Conservation (phyloP, 2,329 filamentous ascomycete species). For the Harringtonia aguacate region DNA sequence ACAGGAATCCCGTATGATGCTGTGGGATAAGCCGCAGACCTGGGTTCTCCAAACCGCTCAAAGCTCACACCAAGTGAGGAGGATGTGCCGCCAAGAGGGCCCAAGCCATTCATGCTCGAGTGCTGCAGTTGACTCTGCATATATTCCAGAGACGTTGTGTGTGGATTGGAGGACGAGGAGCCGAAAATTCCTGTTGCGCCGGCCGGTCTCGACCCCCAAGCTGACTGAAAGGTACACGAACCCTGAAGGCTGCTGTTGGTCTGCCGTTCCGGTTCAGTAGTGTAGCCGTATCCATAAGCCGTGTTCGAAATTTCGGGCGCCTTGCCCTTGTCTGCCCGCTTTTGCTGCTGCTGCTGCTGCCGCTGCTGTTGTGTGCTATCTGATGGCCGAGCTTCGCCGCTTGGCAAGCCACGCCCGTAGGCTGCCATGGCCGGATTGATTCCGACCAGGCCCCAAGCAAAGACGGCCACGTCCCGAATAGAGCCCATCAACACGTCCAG, state of each 20-base stretch:
- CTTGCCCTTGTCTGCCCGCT: slow-evolving; percentile 4
- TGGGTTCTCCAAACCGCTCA: neutral
- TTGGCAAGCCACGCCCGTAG: slow-evolving; percentile 50
- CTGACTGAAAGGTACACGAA: neutral
- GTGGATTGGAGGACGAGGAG: neutral
- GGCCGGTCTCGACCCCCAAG: neutral
- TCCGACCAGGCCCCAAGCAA: slow-evolving; percentile 71
- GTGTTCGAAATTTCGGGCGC: neutral
- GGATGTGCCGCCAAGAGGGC: neutral
- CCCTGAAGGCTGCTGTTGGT: neutral
- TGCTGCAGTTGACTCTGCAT: neutral
- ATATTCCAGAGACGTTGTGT: neutral
- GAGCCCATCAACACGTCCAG: slow-evolving; percentile 61
- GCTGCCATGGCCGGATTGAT: slow-evolving; percentile 66
- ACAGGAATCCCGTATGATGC: neutral
- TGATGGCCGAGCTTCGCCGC: slow-evolving; percentile 51
- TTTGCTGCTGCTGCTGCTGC: neutral
- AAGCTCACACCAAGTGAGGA: neutral
- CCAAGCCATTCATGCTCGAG: too few species aligned
- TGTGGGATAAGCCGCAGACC: neutral
- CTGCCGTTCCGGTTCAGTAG: too few species aligned
- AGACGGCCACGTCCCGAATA: slow-evolving; percentile 78
- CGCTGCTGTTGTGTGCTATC: slow-evolving; percentile 12
- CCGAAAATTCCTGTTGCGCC: neutral
- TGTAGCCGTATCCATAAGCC: neutral